Base-by-base conservation (phyloP, 1,284 basidiomycete genomes). In the Malassezia equina region DNA sequence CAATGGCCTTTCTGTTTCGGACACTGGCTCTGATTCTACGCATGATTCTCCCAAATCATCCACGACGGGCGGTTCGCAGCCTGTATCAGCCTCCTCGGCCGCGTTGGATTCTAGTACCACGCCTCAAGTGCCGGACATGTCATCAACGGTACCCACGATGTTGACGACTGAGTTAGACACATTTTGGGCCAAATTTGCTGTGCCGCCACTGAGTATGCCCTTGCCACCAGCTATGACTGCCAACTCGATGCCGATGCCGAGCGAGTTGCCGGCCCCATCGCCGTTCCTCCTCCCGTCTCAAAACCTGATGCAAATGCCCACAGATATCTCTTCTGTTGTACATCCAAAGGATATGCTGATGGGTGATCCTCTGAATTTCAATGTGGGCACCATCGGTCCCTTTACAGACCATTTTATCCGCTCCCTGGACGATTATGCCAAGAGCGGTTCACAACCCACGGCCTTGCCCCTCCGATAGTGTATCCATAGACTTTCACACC, bases 111-210 rank as follows among this genome's bases (percentile, higher is more conserved):
- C 36, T 1, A 12, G 19, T 17, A 6, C 4, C 36, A 9, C 19
- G 21, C 15, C 36, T n/a, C 4, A n/a, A 11, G 4, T 39, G 19
- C 19, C 36, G 6, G 36, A 15, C 15, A 19, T 39, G 24, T 27
- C 28, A 7, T 7, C 42, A 12, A 3, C 36, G 5, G 36, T 39
- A 33, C n/a, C 25, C 21, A 4, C 17, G 42, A 29, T 43, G 12
- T 21, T 25, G 1, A 24, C 34, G 12, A n/a, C 34, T 2, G 51
- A 52, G 5, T 25, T 52, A 8, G 53, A 55, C 31, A 55, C 53
- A n/a, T 55, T 55, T 27, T 55, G 53, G 53, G 43, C 47, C 27
- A 49, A 44, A 24, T 55, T 55, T 25, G 33, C 44, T 2, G 28
- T 19, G 3, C 33, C 50, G 24, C 33, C 34, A 1, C 15, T 27